These are phyloP conservation scores for Sergeia podlipaevii DNA, from an alignment of 208 protist species.

Conservation along the genomic window DNA sequence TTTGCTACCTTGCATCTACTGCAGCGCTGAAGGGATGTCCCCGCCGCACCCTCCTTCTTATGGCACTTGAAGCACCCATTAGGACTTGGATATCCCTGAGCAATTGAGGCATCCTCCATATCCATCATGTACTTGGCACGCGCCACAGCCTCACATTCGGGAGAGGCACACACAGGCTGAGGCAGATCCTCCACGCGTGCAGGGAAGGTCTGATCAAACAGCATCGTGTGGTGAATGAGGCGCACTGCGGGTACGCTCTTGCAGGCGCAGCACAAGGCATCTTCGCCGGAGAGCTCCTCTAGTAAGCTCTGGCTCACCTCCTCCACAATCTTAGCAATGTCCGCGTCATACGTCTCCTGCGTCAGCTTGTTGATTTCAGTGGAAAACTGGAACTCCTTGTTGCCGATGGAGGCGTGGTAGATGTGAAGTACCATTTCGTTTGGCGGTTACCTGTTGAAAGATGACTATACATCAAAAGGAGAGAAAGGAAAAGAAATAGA, in stretches of 20 bases:
- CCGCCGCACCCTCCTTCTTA: conserved; percentile 2
- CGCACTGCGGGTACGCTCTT: conserved; percentile 25
- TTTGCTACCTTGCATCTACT: conserved; percentile 63
- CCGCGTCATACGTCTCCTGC: conserved; percentile 23
- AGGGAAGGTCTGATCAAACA: conserved; percentile 35
- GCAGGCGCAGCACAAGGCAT: conserved; percentile 35
- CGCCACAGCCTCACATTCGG: conserved; percentile 26
- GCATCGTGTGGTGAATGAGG: conserved; percentile 60
- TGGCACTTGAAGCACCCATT: conserved; percentile 49
- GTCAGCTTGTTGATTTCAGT: conserved; percentile 34
- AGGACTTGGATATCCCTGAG: conserved; percentile 12
- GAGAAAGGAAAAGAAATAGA: neutral
- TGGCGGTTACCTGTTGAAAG: too few relatives aligned
- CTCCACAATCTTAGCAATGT: conserved; percentile 24
- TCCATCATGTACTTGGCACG: conserved; percentile 35
- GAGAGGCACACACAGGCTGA: conserved; percentile 32
- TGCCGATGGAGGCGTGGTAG: conserved; percentile 46
- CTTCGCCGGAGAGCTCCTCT: conserved; percentile 28
- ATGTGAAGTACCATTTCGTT: conserved; percentile 41
- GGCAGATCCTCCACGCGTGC: conserved; percentile 54
- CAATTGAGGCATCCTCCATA: conserved; percentile 31
- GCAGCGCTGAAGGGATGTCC: conserved; percentile 41
- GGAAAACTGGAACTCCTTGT: conserved; percentile 57
- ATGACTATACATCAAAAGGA: conserved; percentile 1
- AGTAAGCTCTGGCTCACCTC: conserved; percentile 46